Evolutionary conservation across 129 eudicot genomes (phyloP).

Genomic region (Escallonia herrerae): DNA sequence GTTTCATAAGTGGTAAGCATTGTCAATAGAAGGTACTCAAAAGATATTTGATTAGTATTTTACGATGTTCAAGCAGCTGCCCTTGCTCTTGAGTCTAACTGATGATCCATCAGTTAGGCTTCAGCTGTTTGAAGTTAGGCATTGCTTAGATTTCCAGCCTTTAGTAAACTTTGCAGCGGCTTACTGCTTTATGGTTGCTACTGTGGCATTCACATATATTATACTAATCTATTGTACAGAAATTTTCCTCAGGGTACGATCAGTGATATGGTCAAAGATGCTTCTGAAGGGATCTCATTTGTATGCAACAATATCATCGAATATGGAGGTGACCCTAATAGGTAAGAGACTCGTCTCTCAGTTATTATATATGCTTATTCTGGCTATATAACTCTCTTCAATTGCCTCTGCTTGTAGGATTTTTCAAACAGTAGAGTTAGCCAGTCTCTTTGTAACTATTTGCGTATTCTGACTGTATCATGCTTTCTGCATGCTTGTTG

Average conservation of each 20-base stretch:
- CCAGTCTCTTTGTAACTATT: neutral
- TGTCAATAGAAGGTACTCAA: neutral
- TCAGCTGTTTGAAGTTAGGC: too few relatives aligned
- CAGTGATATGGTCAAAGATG: slow-evolving; percentile 86
- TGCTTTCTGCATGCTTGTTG: slow-evolving; percentile 9
- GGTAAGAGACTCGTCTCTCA: slow-evolving; percentile 25
- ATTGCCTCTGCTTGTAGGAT: neutral
- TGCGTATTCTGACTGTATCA: slow-evolving; percentile 3
- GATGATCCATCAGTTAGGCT: neutral
- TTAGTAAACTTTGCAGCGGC: too few relatives aligned
- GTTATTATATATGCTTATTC: neutral
- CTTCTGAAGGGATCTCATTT: slow-evolving; percentile 74
- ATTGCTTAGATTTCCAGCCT: too few relatives aligned
- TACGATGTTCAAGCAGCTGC: neutral
- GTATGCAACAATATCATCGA: slow-evolving; percentile 56
- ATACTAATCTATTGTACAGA: slow-evolving; percentile 39
- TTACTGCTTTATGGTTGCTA: neutral
- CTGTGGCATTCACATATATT: slow-evolving; percentile 1
- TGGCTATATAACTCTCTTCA: neutral
- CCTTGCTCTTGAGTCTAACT: neutral
- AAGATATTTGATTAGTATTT: neutral
- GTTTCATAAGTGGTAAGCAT: too few relatives aligned
- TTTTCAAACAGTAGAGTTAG: too few relatives aligned
- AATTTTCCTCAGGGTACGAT: slow-evolving; percentile 98
- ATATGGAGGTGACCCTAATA: slow-evolving; percentile 87